A percentile compares a stretch with the other conserved stretches of the same genome.
These are phyloP conservation scores for Edaphochlamys debaryana DNA, from an alignment of 139 green algal genomes.

Conservation along the genomic window DNA sequence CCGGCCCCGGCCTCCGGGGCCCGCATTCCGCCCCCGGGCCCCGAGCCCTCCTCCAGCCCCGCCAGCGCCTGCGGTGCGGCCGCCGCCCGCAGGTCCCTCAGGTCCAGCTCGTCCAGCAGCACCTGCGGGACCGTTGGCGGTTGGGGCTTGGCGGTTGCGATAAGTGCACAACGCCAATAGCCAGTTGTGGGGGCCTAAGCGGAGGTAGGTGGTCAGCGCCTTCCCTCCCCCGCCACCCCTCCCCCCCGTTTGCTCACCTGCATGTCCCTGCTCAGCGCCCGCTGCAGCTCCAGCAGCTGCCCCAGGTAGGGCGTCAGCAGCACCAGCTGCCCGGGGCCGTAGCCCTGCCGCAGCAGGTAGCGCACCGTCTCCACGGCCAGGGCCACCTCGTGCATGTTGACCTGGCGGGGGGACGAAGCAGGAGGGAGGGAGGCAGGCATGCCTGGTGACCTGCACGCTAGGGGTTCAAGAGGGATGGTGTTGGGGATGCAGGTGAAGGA, in stretches of 20 bases:
- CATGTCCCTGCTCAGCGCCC: constrained; percentile 31
- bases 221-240: no score
- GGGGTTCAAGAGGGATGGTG: no score
- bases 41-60: no score
- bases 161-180: no score
- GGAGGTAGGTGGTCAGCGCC: no score
- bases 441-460: no score
- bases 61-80: background rate
- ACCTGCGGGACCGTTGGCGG: no score
- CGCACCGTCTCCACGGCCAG: constrained; percentile 61
- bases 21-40: no score
- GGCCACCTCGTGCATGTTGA: constrained; percentile 58
- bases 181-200: no score
- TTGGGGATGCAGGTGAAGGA: no score
- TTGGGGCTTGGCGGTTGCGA: no score
- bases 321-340: constrained; percentile 67
- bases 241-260: constrained; percentile 8
- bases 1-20: background rate
- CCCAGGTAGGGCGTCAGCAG: constrained; percentile 85
- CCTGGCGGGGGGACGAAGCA: constrained; percentile 30
- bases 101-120: constrained; percentile 50
- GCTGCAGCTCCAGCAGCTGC: constrained; percentile 73
- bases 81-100: constrained; percentile 27
- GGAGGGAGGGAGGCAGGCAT: background rate
- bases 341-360: constrained; percentile 78